Evolutionary conservation across 2,329 filamentous ascomycete species (phyloP).

Genomic region (Blastomyces parvus): DNA sequence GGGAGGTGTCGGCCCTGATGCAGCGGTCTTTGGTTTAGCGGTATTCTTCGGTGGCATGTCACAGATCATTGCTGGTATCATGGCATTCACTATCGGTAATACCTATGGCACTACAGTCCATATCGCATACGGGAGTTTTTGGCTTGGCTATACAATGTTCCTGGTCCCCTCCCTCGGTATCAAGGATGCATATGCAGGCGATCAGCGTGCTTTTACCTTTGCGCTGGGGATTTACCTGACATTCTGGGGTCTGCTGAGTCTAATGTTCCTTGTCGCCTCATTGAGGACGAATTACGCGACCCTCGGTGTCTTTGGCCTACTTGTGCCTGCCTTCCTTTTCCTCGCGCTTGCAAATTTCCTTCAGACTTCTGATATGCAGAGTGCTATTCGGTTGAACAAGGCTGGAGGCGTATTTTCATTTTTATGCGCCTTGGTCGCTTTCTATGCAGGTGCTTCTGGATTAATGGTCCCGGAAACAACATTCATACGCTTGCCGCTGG

Average conservation of each 20-base stretch:
- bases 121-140: constrained; percentile 53
- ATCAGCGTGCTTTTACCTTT: constrained; percentile 36
- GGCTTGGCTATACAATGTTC: constrained; percentile 52
- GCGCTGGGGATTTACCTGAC: constrained; percentile 51
- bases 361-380: constrained; percentile 27
- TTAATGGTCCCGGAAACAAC: constrained; percentile 37
- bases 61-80: constrained; percentile 23
- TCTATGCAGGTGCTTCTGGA: constrained; percentile 35
- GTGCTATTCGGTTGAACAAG: constrained; percentile 40
- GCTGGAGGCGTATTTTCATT: constrained; percentile 33
- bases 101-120: constrained; percentile 55
- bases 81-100: constrained; percentile 47
- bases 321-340: constrained; percentile 50
- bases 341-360: constrained; percentile 47
- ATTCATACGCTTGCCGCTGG: constrained; percentile 35
- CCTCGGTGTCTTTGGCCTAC: constrained; percentile 48
- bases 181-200: constrained; percentile 35
- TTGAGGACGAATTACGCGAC: constrained; percentile 52
- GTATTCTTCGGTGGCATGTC: constrained; percentile 24
- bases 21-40: constrained; percentile 22
- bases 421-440: constrained; percentile 30
- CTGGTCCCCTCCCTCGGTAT: constrained; percentile 46
- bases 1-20: constrained; percentile 18
- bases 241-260: constrained; percentile 52
- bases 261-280: constrained; percentile 47